Evolutionary conservation across 768 basidiomycete genomes (phyloP), one percentile per base, ranked within the genome.

Genomic region (Termitomyces sp.): DNA sequence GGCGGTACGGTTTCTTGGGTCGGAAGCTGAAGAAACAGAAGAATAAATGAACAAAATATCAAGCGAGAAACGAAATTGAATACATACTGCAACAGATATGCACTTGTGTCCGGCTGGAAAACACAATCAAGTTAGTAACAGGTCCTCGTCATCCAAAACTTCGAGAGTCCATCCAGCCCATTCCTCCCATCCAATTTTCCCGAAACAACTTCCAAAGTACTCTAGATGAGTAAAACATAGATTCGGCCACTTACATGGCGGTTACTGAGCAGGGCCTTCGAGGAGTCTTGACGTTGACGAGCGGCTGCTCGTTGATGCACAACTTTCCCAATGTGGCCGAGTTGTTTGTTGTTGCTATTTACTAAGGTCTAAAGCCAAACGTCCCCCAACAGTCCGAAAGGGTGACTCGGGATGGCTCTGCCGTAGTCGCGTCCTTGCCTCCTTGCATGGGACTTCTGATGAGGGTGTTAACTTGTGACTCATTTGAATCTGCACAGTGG

Each of bases 221-320:
- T 66, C 63, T 56, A 41, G 51, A 53, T 41, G 48, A 57, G 55
- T 30, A 46, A 54, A 56, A 59, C 62, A 66, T 63, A 57, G 56
- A 62, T 66, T 65, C 66, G 57, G 60, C 66, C 56, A 77, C 76
- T 78, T 68, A 78, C 76, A 68, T 67, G 65, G 68, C 68, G 67
- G 71, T 70, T 75, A 75, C 76, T 74, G 67, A 66, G 68, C 69
- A 69, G 66, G 67, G 67, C 66, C 70, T 73, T 72, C 69, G 63
- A 64, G 67, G 67, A 69, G 69, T 69, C 70, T 75, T 71, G 75
- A 73, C 71, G 75, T 75, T 73, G 73, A 75, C 72, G 72, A 70
- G 50, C 60, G 55, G 62, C 37, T 51, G 49, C 60, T 42, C 58
- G 58, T 60, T 45, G 59, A 55, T 48, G 27, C 55, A 65, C 41